These are phyloP conservation scores for Batkoa obscura DNA, from an alignment of 371 early-diverging fungal species.

Conservation along the genomic window DNA sequence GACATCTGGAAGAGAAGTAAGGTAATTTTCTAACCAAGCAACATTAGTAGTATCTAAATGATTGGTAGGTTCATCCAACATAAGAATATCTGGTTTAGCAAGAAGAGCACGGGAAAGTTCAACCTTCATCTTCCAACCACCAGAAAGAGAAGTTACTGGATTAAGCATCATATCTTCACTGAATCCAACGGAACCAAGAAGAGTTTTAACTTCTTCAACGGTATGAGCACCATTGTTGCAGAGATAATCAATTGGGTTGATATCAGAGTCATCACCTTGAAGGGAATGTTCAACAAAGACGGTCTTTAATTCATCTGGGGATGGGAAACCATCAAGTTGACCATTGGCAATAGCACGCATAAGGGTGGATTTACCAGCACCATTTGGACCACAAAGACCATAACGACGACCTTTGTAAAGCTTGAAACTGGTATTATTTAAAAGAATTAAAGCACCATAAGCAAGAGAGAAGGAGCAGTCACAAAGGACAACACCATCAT, in stretches of 20 bases:
- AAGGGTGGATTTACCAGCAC: slow-evolving; percentile 78
- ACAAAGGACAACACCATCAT: slow-evolving; percentile 55
- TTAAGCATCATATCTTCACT: slow-evolving; percentile 37
- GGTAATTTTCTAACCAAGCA: slow-evolving; percentile 66
- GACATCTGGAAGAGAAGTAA: slow-evolving; percentile 43
- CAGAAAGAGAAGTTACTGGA: slow-evolving; percentile 53
- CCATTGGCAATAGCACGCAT: slow-evolving; percentile 68
- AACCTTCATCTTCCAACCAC: slow-evolving; percentile 83
- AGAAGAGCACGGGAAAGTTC: slow-evolving; percentile 72
- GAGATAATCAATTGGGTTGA: slow-evolving; percentile 42
- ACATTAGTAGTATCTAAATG: slow-evolving; percentile 75
- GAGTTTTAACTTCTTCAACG: slow-evolving; percentile 26
- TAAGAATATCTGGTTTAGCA: slow-evolving; percentile 61
- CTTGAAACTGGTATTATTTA: slow-evolving; percentile 56
- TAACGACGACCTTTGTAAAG: slow-evolving; percentile 64
- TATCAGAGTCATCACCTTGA: slow-evolving; percentile 52
- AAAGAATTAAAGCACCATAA: slow-evolving; percentile 64
- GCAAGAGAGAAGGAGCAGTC: slow-evolving; percentile 67
- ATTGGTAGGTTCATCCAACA: slow-evolving; percentile 85
- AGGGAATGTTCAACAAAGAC: slow-evolving; percentile 61
- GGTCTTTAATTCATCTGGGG: slow-evolving; percentile 44
- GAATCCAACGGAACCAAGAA: slow-evolving; percentile 46
- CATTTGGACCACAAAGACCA: slow-evolving; percentile 75
- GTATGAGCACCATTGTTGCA: slow-evolving; percentile 11
- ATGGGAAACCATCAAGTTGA: slow-evolving; percentile 65